These are phyloP conservation scores for Leccinum sublutescens DNA, from an alignment of 768 basidiomycete species.

Conservation along the genomic window DNA sequence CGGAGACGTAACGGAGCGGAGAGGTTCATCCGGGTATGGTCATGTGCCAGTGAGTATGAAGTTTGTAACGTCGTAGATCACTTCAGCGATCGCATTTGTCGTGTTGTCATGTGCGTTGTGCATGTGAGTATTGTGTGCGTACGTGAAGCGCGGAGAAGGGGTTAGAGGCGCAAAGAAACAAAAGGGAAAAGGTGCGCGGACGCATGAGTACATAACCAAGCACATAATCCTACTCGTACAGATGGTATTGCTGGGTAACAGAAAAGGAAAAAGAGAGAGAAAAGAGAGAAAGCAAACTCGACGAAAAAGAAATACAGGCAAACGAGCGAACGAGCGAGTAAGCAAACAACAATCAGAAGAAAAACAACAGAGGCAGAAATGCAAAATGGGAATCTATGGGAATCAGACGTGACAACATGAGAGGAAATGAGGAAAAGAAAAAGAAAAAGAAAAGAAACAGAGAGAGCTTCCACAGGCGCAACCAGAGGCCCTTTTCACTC, in stretches of 20 bases:
- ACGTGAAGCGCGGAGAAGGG: background rate
- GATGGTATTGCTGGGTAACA: constrained; percentile 16
- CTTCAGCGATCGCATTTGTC: background rate
- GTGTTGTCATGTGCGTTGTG: background rate
- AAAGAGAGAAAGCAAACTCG: constrained; percentile 1
- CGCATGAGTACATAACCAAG: constrained; percentile 20
- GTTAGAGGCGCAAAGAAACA: background rate
- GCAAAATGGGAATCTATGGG: constrained; percentile 12
- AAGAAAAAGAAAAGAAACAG: background rate
- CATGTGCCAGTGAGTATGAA: background rate
- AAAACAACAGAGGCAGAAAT: constrained; percentile 8
- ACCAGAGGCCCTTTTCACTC: constrained; percentile 25
- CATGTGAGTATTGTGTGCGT: background rate
- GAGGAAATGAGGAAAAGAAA: background rate
- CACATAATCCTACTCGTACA: constrained; percentile 16
- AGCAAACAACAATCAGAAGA: constrained; percentile 12
- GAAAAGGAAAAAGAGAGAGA: background rate
- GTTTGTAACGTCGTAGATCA: background rate
- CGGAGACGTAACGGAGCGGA: background rate
- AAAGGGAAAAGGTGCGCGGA: background rate
- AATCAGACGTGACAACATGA: constrained; percentile 9
- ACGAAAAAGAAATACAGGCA: constrained; percentile 1
- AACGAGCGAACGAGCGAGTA: constrained; percentile 3
- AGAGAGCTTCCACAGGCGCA: background rate
- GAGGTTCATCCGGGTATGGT: too few relatives aligned